phyloP scores from a whole-genome alignment of 2,329 filamentous ascomycete genomes.

The Epicoccum nigrum region DNA sequence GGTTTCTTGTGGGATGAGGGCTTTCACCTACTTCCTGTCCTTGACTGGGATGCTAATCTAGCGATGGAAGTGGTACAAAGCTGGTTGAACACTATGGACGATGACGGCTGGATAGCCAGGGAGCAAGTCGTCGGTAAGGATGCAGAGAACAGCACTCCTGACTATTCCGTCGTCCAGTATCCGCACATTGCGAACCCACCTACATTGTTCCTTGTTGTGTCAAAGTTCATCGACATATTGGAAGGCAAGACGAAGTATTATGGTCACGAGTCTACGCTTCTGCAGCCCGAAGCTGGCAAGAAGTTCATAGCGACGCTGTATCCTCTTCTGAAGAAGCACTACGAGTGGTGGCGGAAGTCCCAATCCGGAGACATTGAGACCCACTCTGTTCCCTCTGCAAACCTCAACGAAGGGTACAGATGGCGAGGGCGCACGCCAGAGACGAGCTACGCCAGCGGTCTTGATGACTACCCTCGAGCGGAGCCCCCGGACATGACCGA shows the following conservation, averaged over 20 bases:
- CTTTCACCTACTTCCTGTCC: constrained; percentile 86
- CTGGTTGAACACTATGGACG: constrained; percentile 94
- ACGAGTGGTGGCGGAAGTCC: constrained; percentile 90
- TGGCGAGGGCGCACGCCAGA: constrained; percentile 86
- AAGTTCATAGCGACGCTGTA: constrained; percentile 77
- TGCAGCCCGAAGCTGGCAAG: constrained; percentile 68
- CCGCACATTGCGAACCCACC: constrained; percentile 96
- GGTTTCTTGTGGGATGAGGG: constrained; percentile 98
- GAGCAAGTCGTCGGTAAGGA: constrained; percentile 92
- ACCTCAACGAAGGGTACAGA: constrained; percentile 78
- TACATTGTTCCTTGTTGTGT: constrained; percentile 86
- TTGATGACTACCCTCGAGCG: constrained; percentile 92
- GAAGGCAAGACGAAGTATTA: constrained; percentile 53
- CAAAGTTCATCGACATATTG: constrained; percentile 70
- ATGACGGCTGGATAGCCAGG: constrained; percentile 93
- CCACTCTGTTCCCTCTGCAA: constrained; percentile 33
- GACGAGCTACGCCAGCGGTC: constrained; percentile 84
- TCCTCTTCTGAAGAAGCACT: constrained; percentile 85
- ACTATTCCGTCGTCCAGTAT: constrained; percentile 90
- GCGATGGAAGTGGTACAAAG: constrained; percentile 84
- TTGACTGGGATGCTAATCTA: constrained; percentile 91
- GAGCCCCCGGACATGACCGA: constrained; percentile 91
- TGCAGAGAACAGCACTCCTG: constrained; percentile 86
- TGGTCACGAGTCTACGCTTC: constrained; percentile 62
- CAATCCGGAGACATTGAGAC: constrained; percentile 72